These are phyloP conservation scores for Kwoniella botswanensis DNA, from an alignment of 768 basidiomycete genomes.

Conservation along the genomic window DNA sequence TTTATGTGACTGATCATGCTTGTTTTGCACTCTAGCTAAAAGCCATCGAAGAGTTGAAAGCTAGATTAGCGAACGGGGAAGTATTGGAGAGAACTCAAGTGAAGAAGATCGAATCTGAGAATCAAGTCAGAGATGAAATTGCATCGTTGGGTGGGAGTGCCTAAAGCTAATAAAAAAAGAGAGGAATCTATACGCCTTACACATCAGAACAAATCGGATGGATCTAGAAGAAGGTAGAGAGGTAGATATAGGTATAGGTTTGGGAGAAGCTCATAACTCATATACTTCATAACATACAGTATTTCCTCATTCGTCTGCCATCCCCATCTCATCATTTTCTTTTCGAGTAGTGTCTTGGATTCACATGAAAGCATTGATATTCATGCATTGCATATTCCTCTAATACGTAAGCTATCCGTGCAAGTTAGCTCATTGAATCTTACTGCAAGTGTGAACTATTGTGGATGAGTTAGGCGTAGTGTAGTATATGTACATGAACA, in stretches of 20 bases:
- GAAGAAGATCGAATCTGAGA: conserved; percentile 94
- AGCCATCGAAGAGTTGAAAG: conserved; percentile 98
- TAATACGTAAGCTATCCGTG: not conserved
- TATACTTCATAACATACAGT: not conserved
- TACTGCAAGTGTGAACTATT: too few species aligned
- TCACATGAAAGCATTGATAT: not conserved
- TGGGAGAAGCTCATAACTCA: not conserved
- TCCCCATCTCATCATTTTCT: too few species aligned
- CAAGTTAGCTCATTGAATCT: too few species aligned
- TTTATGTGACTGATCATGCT: too few species aligned
- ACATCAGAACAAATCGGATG: too few species aligned
- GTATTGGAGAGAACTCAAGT: conserved; percentile 91
- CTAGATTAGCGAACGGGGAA: conserved; percentile 85
- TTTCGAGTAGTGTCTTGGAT: not conserved
- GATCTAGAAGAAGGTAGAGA: too few species aligned
- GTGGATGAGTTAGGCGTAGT: too few species aligned
- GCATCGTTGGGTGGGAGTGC: conserved; percentile 54
- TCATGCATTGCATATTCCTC: not conserved
- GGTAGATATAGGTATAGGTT: not conserved
- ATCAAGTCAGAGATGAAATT: conserved; percentile 81
- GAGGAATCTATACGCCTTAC: too few species aligned
- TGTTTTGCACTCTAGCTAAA: conserved; percentile 69
- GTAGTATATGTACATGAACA: too few species aligned
- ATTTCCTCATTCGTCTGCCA: not conserved
- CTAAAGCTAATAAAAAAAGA: conserved; percentile 2